phyloP scores from a whole-genome alignment of 2,329 filamentous ascomycete species.

The Hypoxylon sp. region DNA sequence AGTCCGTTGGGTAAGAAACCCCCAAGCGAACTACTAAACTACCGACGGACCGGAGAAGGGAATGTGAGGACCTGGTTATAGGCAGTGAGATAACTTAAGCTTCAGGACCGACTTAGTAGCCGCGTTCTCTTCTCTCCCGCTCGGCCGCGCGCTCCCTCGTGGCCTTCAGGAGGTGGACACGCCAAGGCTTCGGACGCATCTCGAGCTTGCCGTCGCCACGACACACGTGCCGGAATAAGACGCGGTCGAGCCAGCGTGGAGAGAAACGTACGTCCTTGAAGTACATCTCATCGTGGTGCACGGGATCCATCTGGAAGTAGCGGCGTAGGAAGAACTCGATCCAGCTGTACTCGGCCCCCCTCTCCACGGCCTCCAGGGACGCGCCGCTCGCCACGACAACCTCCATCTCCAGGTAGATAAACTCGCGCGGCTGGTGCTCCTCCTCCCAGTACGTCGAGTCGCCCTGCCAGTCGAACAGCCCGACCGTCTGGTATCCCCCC shows the following conservation, averaged over 20 bases:
- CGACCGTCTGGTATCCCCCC: slow-evolving; percentile 54
- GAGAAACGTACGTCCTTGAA: slow-evolving; percentile 12
- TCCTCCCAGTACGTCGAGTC: slow-evolving; percentile 51
- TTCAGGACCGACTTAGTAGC: no score
- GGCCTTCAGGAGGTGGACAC: neutral
- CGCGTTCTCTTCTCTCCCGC: neutral
- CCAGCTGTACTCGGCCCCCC: slow-evolving; percentile 41
- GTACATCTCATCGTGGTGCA: slow-evolving; percentile 38
- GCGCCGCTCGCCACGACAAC: slow-evolving; percentile 39
- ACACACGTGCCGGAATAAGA: slow-evolving; percentile 48
- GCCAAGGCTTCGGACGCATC: neutral
- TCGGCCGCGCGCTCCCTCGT: no score
- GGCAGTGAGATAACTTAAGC: no score
- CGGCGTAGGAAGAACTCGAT: slow-evolving; percentile 48
- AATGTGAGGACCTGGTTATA: no score
- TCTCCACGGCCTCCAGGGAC: slow-evolving; percentile 23
- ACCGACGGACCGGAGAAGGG: no score
- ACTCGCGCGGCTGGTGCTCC: slow-evolving; percentile 51
- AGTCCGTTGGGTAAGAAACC: no score
- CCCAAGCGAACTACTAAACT: no score
- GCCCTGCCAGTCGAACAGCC: slow-evolving; percentile 35
- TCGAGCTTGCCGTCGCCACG: neutral
- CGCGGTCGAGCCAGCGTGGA: slow-evolving; percentile 41
- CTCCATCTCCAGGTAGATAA: slow-evolving; percentile 48
- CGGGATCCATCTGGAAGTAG: slow-evolving; percentile 36